Evolutionary conservation across 1,284 basidiomycete species (phyloP), one percentile per base, ranked within the genome.

Genomic region (Trichosporon sp.): DNA sequence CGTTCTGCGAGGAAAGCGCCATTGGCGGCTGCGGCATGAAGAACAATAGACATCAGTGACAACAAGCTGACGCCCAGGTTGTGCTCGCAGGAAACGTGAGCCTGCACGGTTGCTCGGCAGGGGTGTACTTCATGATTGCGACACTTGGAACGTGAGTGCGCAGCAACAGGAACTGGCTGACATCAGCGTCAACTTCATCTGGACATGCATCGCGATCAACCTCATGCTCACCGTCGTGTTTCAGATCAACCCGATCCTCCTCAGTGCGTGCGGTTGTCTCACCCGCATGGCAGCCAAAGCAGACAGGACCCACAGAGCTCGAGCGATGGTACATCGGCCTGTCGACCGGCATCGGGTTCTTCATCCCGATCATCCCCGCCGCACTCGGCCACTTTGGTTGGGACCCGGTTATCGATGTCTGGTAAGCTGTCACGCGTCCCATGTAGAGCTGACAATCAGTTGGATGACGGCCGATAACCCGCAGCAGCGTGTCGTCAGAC

Each of bases 151-250:
- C 74, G 78, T 80, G 61, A 75, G 78, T 78, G 16, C 26, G 46
- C n/a, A 19, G 40, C 14, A 8, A 19, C 10, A 19, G 12, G 11
- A 43, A 7, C 4, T 51, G 56, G 63, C 32, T 46, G 61, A 61
- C 40, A 51, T 2, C 70, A 80, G 79, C 2, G 80, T 80, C 72
- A 80, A 80, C 71, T 77, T 76, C 38, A 70, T 80, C 31, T 76
- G 76, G 43, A 81, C 78, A 1, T 77, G 72, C 43, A 81, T 81
- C 59, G 80, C 79, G 6, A 70, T 81, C 64, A 81, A 81, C 63
- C 74, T 81, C 32, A 72, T 75, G 70, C 54, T 80, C 10, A 80
- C 76, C 8, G 76, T 81, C 12, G 76, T 77, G 10, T 74, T 81
- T 67, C 76, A 77, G 1, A 64, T 79, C 31, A 78, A 81, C 61